Base-by-base conservation (phyloP, 164 flowering plant genomes). In the Macadamia integrifolia region DNA sequence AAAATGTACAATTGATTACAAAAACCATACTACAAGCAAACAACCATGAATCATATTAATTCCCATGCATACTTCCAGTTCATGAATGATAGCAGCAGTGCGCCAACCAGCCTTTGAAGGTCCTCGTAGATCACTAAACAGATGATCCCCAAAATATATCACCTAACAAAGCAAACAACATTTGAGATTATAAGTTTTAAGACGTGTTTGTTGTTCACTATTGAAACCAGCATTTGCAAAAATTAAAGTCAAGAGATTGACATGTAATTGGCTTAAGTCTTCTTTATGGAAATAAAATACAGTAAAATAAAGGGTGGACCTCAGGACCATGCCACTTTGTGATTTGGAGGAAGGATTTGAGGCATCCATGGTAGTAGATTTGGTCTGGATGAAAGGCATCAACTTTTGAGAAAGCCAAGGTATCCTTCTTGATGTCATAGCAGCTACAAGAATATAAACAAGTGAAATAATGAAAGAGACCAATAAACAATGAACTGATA, bases 61-160 rank as follows among this genome's bases (percentile, higher is more conserved):
- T 29, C 57, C 17, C n/a, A 11, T 15, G 64, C 83, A 66, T 84
- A 92, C 97, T 72, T 92, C 98, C 68, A 94, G 77, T 75, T 94
- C 98, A 71, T 90, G 90, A 71, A 94, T 88, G 75, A 93, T 88
- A 18, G 96, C 98, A 79, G 98, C 97, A 70, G 98, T 92, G 65
- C 92, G 91, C 97, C 98, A 92, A 66, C 98, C 97, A 74, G 98
- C 92, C 67, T 88, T 94, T 60, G 97, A 86, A 72, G 98, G 98
- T 42, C 98, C 96, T 80, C 97, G 81, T 44, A 92, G 80, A 75
- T 94, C 98, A 68, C 98, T 94, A 72, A 94, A 92, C 61, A 92
- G 79, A 81, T 94, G 98, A 80, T 94, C 98, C 60, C 97, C 97
- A 79, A 94, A 94, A 77, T 94, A 94, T 69, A 94, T 94, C 68